These are phyloP conservation scores for Salvia splendens DNA, from an alignment of 257 asterid species.

Conservation along the genomic window DNA sequence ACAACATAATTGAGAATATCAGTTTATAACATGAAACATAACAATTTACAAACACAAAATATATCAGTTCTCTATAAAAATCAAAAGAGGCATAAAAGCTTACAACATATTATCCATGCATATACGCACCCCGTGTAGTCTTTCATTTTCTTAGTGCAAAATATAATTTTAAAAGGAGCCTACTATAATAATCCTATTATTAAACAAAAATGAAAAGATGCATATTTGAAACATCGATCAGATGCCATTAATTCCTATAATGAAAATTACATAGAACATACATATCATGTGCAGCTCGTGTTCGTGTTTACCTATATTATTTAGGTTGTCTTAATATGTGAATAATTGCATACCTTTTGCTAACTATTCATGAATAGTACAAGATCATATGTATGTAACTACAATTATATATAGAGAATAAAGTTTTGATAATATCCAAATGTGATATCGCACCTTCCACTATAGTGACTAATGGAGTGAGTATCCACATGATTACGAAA, in stretches of 20 bases:
- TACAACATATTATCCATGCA: too few relatives aligned
- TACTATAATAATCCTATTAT: too few relatives aligned
- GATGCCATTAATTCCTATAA: neutral
- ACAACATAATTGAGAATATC: too few relatives aligned
- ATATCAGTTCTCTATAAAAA: too few relatives aligned
- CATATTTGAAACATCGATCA: neutral
- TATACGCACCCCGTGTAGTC: too few relatives aligned
- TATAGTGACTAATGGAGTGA: slow-evolving; percentile 33
- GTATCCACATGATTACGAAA: slow-evolving; percentile 34
- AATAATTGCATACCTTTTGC: neutral
- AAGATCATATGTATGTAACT: neutral
- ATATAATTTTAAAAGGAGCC: neutral
- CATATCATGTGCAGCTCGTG: slow-evolving; percentile 22
- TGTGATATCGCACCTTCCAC: slow-evolving; percentile 36
- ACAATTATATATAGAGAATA: neutral
- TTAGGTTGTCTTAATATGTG: slow-evolving; percentile 22
- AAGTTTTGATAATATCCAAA: slow-evolving; percentile 4
- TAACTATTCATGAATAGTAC: slow-evolving; percentile 23
- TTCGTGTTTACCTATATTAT: slow-evolving; percentile 2
- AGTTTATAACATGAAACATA: too few relatives aligned
- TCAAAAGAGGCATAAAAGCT: too few relatives aligned
- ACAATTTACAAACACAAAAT: too few relatives aligned
- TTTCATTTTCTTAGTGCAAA: neutral
- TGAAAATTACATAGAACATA: neutral
- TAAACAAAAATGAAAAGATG: too few relatives aligned